Percentiles rank a stretch among this genome's conserved stretches.
Conservation (phyloP, 202 grass and related monocot species). For the Musa balbisiana region DNA sequence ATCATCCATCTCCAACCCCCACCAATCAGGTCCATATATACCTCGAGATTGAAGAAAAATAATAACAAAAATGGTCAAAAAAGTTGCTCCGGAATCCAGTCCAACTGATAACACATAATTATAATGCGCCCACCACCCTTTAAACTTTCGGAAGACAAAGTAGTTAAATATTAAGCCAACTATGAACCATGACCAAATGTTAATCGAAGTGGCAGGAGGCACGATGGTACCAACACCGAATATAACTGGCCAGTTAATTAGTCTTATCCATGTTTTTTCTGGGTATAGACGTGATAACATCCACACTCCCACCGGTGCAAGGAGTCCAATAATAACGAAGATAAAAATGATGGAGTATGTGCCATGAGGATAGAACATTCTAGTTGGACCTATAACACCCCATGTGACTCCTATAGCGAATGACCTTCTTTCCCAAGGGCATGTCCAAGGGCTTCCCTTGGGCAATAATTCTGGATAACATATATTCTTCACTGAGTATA, state of each 20-base stretch:
- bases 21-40: not conserved
- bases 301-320: constrained; percentile 7
- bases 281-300: not conserved
- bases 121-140: constrained; percentile 29
- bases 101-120: constrained; percentile 18
- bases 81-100: constrained; percentile 8
- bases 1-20: not conserved
- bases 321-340: not conserved
- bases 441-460: too few relatives aligned
- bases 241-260: constrained; percentile 6
- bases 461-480: not conserved
- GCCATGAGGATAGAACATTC: constrained; percentile 15
- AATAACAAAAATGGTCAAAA: not conserved
- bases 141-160: constrained; percentile 7
- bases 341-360: constrained; percentile 12
- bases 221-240: not conserved
- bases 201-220: not conserved
- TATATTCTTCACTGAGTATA: too few relatives aligned
- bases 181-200: not conserved
- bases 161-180: constrained; percentile 24
- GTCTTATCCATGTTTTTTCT: constrained; percentile 11
- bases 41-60: not conserved
- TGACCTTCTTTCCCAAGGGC: too few relatives aligned
- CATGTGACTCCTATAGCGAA: not conserved
- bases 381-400: constrained; percentile 4